These are phyloP conservation scores for Lichtheimia hyalospora DNA, from an alignment of 371 early-diverging fungal species.

Conservation along the genomic window DNA sequence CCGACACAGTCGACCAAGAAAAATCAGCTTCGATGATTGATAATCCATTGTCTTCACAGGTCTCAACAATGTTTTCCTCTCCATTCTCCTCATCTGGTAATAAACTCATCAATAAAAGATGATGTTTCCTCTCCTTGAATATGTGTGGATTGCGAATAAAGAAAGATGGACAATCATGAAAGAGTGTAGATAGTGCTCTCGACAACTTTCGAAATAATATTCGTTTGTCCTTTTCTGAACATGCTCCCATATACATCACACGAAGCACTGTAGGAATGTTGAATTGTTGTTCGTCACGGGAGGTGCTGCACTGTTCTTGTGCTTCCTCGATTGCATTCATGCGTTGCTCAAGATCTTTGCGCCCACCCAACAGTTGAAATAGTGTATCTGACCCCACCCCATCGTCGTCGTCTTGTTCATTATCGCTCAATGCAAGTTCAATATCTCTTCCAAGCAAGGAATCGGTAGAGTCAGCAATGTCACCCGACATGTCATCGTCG, in stretches of 20 bases:
- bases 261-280: constrained; percentile 29
- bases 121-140: constrained; percentile 39
- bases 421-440: constrained; percentile 3
- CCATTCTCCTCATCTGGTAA: constrained; percentile 11
- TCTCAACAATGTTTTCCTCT: constrained; percentile 19
- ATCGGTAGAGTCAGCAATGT: not conserved
- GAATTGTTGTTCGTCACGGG: constrained; percentile 7
- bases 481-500: not conserved
- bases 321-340: constrained; percentile 28
- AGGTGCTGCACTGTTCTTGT: constrained; percentile 5
- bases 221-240: constrained; percentile 29
- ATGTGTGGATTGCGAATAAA: constrained; percentile 12
- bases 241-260: constrained; percentile 41
- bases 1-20: constrained; percentile 28
- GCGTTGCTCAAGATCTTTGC: constrained; percentile 21
- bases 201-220: constrained; percentile 33
- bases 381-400: constrained; percentile 21
- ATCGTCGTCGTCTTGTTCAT: not conserved
- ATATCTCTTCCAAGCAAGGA: not conserved
- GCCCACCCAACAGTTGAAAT: constrained; percentile 12
- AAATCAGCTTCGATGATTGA: constrained; percentile 53
- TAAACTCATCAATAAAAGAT: constrained; percentile 24
- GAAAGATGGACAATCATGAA: constrained; percentile 8
- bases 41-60: constrained; percentile 43
- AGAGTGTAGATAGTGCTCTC: constrained; percentile 22